Percentiles rank a stretch among this genome's conserved stretches.
These are phyloP conservation scores for Cercis canadensis DNA, from an alignment of 306 rosid genomes.

Conservation along the genomic window DNA sequence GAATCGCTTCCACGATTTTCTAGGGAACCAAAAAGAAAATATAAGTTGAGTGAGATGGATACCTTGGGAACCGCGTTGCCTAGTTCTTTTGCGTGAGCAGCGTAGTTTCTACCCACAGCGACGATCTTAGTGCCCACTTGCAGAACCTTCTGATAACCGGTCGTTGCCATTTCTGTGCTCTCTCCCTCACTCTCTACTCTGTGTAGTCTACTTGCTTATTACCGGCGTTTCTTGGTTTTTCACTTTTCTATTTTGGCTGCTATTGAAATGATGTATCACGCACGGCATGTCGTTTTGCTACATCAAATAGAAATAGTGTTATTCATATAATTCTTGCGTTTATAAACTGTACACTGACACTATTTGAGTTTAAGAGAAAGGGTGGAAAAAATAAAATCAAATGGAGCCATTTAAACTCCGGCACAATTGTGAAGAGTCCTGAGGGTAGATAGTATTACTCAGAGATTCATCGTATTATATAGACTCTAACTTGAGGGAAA, in stretches of 20 bases:
- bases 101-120: constrained; percentile 93
- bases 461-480: no score
- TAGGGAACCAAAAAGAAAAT: not conserved
- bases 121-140: constrained; percentile 81
- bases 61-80: constrained; percentile 99
- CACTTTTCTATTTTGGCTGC: not conserved
- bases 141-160: constrained; percentile 63
- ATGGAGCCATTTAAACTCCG: no score
- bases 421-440: no score
- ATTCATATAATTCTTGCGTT: no score
- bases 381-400: no score
- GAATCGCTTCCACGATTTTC: not conserved
- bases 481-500: no score
- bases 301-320: no score
- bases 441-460: no score
- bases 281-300: constrained; percentile 30
- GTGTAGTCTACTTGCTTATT: not conserved
- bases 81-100: constrained; percentile 93
- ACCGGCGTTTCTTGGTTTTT: not conserved
- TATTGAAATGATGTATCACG: not conserved
- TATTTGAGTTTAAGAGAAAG: no score
- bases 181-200: not conserved
- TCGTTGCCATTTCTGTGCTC: constrained; percentile 53
- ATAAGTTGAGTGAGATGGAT: not conserved
- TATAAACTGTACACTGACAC: no score